Evolutionary conservation across 2,329 filamentous ascomycete genomes (phyloP), one percentile per base, ranked within the genome.

Genomic region (Claviceps fusiformis): DNA sequence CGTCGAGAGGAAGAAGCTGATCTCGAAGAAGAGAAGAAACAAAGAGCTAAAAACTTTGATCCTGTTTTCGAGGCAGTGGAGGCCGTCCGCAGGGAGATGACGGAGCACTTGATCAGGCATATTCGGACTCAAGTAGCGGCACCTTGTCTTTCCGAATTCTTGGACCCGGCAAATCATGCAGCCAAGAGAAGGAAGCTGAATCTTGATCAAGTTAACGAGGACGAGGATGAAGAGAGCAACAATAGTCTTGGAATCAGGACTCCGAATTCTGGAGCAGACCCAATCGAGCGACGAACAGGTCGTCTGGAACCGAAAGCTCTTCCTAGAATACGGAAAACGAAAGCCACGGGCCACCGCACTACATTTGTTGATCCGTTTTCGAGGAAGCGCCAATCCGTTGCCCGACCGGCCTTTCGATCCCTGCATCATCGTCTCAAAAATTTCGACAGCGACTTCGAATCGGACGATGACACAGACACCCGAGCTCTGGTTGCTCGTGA

Each of bases 61-160:
- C 92, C 93, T n/a, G 88, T 92, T 5, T 73, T 77, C 51, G 92
- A 95, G 65, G 92, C 93, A 39, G 76, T 90, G 44, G 83, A 91
- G 58, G 79, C 87, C 48, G 79, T 96, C 54, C 81, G 86, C 53
- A 81, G 82, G 54, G 91, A 97, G 67, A 75, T 98, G 65, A 84
- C 82, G 57, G 87, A 95, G 65, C 93, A 95, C 67, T 74, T 98
- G 41, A 82, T 97, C 59, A 82, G 87, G 60, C 90, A 96, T 67
- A 87, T 97, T 64, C 90, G 91, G 62, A 87, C 86, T 48, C 87
- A 92, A 62, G 83, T 97, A 50, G 91, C 88, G 9, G 87, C 85
- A 7, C 89, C 90, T 3, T 79, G 83, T 47, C 76, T 98, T 43
- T 86, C 88, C 61, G 81, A 89, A 46, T 90, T 85, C 64, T 79